Evolutionary conservation across 306 rosid species (phyloP), one percentile per base, ranked within the genome.

Genomic region (Gynostemma pentaphyllum): DNA sequence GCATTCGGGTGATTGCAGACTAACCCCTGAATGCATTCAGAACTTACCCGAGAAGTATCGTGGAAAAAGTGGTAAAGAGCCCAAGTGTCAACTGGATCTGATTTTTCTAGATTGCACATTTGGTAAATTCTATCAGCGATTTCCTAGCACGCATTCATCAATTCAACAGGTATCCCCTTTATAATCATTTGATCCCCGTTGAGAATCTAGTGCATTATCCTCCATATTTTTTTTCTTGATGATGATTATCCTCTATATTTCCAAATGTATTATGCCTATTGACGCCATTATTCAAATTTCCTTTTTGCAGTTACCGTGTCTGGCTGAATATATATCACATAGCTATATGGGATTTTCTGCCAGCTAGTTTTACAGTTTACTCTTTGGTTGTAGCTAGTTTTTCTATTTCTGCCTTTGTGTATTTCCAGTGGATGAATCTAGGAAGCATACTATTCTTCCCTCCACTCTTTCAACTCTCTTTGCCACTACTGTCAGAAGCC

Each of bases 1-100:
- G 24, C 95, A 86, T 74, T 81, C 87, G 0, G 95, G 91, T 49
- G 96, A 86, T 77, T 89, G 91, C 81, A 81, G 91, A 70, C 88
- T 89, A 16, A 80, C 79, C 4, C 80, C 73, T 8, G 91, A 86
- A 70, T 89, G 90, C 74, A 70, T 89, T 39, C 79, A 64, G 28
- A 75, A 60, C 50, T 72, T 89, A 41, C 91, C 91, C 2, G 82
- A 78, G 21, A 83, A 82, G 53, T 86, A 82, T 74, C 72, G 82
- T 59, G 83, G 91, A 30, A 80, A 56, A 86, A 77, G 76, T 46
- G 95, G 84, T 16, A 74, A 72, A 68, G 71, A 71, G 47, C 89
- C 92, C 0, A 57, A 30, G 0, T 82, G 76, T 72, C 81, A 45
- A 23, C 79, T 89, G 36, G 87, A 89, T 73, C 83, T 73, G 73